phyloP scores from a whole-genome alignment of 306 rosid species.

The Hylodesmum podocarpum region DNA sequence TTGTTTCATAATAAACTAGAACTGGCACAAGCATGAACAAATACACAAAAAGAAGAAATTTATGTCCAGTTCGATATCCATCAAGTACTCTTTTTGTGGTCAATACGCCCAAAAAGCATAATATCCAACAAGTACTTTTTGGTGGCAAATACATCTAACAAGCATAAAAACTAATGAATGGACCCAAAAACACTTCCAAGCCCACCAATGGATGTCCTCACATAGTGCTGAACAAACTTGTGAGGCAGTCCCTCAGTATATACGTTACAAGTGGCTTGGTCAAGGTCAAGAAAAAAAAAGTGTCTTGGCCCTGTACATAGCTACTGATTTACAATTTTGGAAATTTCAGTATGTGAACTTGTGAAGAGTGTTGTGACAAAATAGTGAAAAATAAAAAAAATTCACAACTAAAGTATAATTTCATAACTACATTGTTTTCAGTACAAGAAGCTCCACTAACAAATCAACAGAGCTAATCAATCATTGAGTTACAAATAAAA shows the following conservation, averaged over 20 bases:
- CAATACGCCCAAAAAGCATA: neutral
- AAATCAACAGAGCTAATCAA: slow-evolving; percentile 16
- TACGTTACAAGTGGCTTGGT: neutral
- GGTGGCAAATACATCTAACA: neutral
- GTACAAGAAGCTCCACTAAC: slow-evolving; percentile 10
- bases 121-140: neutral
- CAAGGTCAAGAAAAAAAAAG: neutral
- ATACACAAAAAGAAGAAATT: neutral
- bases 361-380: neutral
- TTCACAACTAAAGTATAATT: neutral
- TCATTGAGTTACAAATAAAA: slow-evolving; percentile 16
- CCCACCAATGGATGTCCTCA: neutral
- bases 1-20: neutral
- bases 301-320: neutral
- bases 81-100: neutral
- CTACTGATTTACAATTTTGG: neutral
- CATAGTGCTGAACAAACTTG: neutral
- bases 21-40: neutral
- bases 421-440: neutral
- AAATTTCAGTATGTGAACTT: neutral
- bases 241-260: neutral
- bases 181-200: neutral
- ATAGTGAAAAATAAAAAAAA: neutral
- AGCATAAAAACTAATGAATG: neutral
- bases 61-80: neutral